A percentile compares a stretch with the other conserved stretches of the same genome.
These are phyloP conservation scores for Coemansia sp. DNA, from an alignment of 192 early-diverging fungal species.

Conservation along the genomic window DNA sequence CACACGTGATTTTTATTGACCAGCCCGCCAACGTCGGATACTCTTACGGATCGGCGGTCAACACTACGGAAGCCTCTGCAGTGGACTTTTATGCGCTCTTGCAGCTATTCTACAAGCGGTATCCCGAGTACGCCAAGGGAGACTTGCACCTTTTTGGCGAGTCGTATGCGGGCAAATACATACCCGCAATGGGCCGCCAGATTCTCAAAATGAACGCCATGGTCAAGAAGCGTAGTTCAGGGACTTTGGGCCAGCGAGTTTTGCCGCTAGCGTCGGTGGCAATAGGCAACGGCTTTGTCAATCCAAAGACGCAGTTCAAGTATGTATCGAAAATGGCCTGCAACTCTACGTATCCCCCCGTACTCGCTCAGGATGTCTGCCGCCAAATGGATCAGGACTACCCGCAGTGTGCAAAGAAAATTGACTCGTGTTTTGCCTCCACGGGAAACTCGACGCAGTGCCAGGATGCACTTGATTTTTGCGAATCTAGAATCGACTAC, in stretches of 20 bases:
- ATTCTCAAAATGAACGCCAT: conserved; percentile 65
- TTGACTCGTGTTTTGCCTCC: not conserved
- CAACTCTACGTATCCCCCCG: conserved; percentile 67
- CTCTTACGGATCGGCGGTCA: conserved; percentile 71
- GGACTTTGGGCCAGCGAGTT: not conserved
- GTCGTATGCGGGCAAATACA: conserved; percentile 84
- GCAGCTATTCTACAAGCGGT: conserved; percentile 80
- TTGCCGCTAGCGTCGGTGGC: conserved; percentile 69
- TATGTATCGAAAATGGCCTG: conserved; percentile 74
- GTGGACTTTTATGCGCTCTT: conserved; percentile 83
- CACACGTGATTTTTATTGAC: conserved; percentile 78
- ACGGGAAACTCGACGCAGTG: not conserved
- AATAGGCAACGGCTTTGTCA: conserved; percentile 89
- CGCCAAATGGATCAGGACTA: conserved; percentile 58
- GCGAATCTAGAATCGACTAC: conserved; percentile 65
- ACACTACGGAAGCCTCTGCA: conserved; percentile 67
- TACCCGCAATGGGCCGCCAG: conserved; percentile 78
- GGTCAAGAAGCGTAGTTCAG: not conserved
- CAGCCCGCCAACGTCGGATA: conserved; percentile 90
- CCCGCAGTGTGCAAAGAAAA: conserved; percentile 3
- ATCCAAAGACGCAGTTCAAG: conserved; percentile 77
- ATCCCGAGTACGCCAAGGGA: conserved; percentile 66
- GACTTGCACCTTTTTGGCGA: conserved; percentile 89
- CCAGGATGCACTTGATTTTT: conserved; percentile 52
- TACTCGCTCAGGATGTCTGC: conserved; percentile 66